A percentile compares a stretch with the other conserved stretches of the same genome.
These are phyloP conservation scores for Camelina laxa DNA, from an alignment of 345 rosid genomes.

Conservation along the genomic window DNA sequence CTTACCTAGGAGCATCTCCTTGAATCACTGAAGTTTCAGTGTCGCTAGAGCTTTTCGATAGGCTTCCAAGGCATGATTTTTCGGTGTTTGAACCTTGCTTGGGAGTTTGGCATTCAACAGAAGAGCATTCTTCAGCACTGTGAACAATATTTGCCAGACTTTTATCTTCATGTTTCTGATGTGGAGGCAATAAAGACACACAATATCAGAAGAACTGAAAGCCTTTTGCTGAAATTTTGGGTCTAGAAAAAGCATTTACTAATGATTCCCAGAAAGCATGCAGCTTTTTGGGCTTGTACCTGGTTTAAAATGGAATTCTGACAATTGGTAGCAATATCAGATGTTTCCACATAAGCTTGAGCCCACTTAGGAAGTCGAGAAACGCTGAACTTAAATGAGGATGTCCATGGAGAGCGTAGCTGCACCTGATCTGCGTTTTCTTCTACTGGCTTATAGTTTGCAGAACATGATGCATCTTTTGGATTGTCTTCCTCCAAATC, in stretches of 20 bases:
- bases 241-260: neutral
- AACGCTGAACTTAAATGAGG: constrained; percentile 73
- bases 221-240: neutral
- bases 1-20: constrained; percentile 44
- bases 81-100: constrained; percentile 40
- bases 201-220: constrained; percentile 16
- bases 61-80: constrained; percentile 45
- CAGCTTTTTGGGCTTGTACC: constrained; percentile 51
- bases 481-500: constrained; percentile 51
- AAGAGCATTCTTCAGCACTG: constrained; percentile 39
- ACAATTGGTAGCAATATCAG: constrained; percentile 38
- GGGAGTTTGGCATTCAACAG: constrained; percentile 58
- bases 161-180: constrained; percentile 46
- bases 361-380: constrained; percentile 94
- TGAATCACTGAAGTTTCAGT: constrained; percentile 45
- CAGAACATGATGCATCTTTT: constrained; percentile 34
- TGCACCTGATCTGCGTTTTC: constrained; percentile 37
- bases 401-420: constrained; percentile 51
- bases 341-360: constrained; percentile 59
- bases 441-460: constrained; percentile 42
- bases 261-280: constrained; percentile 23
- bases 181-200: constrained; percentile 21
- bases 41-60: constrained; percentile 48
- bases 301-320: constrained; percentile 49
- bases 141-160: constrained; percentile 37